Conservation (phyloP, 495 filamentous ascomycete species). For the Neohortaea acidophila region DNA sequence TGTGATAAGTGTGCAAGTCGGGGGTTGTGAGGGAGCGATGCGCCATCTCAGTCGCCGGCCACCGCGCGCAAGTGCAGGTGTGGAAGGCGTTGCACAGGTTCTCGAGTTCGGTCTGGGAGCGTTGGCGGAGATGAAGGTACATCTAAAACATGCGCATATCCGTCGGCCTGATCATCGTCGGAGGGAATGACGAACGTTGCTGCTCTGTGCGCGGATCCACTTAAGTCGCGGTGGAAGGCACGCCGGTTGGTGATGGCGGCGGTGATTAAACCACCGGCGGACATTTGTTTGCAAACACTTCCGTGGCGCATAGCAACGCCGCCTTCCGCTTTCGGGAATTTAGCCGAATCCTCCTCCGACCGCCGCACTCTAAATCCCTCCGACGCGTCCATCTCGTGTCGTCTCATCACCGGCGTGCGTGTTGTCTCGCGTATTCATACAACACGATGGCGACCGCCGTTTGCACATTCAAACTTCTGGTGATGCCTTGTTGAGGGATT, state of each 20-base stretch:
- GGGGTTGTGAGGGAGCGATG: constrained; percentile 7
- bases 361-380: no score
- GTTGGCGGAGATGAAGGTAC: constrained; percentile 8
- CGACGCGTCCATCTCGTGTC: no score
- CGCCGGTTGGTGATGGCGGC: no score
- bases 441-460: constrained; percentile 34
- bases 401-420: no score
- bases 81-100: constrained; percentile 13
- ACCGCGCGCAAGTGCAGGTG: constrained; percentile 3
- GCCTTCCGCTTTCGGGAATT: neutral
- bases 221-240: no score
- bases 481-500: constrained; percentile 33
- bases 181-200: no score
- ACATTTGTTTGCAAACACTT: no score
- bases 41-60: constrained; percentile 6
- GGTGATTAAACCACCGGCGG: no score
- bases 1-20: constrained; percentile 5
- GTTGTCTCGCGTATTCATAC: constrained; percentile 30
- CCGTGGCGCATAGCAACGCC: neutral
- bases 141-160: no score
- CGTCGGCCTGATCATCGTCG: no score
- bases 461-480: constrained; percentile 39
- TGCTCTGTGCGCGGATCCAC: no score
- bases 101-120: constrained; percentile 9
- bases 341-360: neutral